Conservation (phyloP, 192 early-diverging fungal species). For the Mortierella claussenii region DNA sequence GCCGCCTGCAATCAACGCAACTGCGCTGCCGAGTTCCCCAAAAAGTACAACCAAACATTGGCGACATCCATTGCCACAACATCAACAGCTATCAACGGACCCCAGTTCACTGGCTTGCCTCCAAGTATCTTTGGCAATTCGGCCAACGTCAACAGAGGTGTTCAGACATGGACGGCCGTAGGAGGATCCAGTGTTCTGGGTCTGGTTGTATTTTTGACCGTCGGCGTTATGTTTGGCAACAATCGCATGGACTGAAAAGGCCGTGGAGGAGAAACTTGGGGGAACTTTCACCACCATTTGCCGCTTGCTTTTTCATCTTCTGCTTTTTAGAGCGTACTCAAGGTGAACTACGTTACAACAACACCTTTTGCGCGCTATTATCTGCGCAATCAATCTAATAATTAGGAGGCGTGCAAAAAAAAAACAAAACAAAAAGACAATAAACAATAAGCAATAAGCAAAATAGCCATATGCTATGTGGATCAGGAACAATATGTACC, state of each 20-base stretch:
- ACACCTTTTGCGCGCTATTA: too few species aligned
- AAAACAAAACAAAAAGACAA: too few species aligned
- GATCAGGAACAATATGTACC: too few species aligned
- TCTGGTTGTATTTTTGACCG: slow-evolving; percentile 38
- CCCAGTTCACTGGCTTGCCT: slow-evolving; percentile 18
- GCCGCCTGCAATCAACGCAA: slow-evolving; percentile 20
- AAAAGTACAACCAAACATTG: slow-evolving; percentile 48
- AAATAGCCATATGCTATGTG: too few species aligned
- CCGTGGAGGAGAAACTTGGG: too few species aligned
- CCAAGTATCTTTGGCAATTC: slow-evolving; percentile 28
- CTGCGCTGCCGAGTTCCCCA: slow-evolving; percentile 40
- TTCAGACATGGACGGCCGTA: slow-evolving; percentile 14
- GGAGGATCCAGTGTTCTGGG: slow-evolving; percentile 44
- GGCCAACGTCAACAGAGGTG: background rate
- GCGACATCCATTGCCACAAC: slow-evolving; percentile 18
- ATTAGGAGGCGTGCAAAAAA: too few species aligned
- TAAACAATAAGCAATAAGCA: too few species aligned
- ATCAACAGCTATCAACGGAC: slow-evolving; percentile 5
- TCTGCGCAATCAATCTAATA: too few species aligned
- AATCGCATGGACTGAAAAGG: slow-evolving; percentile 21
- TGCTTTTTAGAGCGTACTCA: too few species aligned
- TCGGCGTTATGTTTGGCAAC: slow-evolving; percentile 31
- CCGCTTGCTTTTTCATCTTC: too few species aligned
- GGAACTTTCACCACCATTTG: too few species aligned
- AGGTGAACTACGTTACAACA: too few species aligned